Evolutionary conservation across 805 yeast species (phyloP), one percentile per base, ranked within the genome.

Genomic region (Metahyphopichia silvanorum): DNA sequence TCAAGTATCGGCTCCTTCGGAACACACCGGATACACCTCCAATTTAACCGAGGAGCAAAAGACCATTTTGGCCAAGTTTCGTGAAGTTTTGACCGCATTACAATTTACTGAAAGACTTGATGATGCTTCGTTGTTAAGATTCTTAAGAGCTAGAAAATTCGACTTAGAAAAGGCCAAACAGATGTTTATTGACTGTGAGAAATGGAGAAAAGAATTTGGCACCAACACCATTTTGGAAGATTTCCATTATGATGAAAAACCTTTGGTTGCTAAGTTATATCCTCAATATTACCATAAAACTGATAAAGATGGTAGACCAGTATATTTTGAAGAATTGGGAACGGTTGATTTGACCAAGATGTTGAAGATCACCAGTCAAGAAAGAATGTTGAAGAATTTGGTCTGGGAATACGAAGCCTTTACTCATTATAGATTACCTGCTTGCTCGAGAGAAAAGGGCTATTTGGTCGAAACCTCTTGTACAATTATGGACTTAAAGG

Each of bases 381-480:
- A 93, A 51, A 81, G 98, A 56, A 89, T 93, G 98, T 71, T 93
- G 57, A 82, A 84, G 66, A 93, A 93, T 63, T 72, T 93, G 50
- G 96, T 89, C 34, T 88, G 96, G 96, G 98, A 93, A 66, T 93
- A 93, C 62, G 98, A 93, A 70, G 74, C 94, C 25, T 88, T 93
- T 59, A 81, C 79, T 35, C 73, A 69, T 44, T 79, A 76, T 64
- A 79, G 98, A 59, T 72, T 93, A 48, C 96, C 98, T 19, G 98
- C 98, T 6, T 86, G 95, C 51, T 86, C 96, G 8, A 83, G 98
- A 64, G 74, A 79, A 57, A 71, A 71, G 15, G 89, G 88, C 21
- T 59, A 66, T 43, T 69, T 93, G 40, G 80, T 91, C 34, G 98
- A 93, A 71, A 93, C 98, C 13, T 86, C 96, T 5, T 93, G 98